Conservation (phyloP, 257 asterid species). For the Ligustrum vulgare region DNA sequence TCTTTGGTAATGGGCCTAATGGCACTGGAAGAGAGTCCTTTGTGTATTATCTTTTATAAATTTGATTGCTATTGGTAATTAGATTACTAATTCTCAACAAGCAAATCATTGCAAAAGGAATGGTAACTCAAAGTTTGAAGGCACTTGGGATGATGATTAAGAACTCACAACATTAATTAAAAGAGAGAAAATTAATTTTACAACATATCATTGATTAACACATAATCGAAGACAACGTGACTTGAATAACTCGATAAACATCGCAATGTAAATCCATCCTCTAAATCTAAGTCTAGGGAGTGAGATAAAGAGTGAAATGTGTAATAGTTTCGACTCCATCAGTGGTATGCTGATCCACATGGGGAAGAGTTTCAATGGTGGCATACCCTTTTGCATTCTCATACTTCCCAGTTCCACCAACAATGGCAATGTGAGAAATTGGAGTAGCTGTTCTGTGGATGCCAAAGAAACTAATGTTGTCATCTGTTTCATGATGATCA, state of each 20-base stretch:
- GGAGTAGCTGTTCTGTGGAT: constrained; percentile 85
- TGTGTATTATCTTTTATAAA: no score
- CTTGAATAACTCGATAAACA: background rate
- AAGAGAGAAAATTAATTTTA: background rate
- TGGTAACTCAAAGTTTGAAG: background rate
- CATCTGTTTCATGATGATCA: constrained; percentile 40
- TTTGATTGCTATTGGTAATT: no score
- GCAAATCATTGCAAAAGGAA: no score
- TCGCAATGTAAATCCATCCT: background rate
- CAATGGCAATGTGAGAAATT: constrained; percentile 65
- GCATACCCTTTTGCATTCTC: constrained; percentile 80
- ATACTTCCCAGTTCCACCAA: constrained; percentile 80
- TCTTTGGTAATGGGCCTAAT: no score
- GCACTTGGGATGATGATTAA: background rate
- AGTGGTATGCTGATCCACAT: constrained; percentile 72
- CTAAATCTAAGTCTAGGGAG: no score
- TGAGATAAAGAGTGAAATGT: constrained; percentile 65
- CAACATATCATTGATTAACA: background rate
- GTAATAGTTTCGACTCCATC: constrained; percentile 86
- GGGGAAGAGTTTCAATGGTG: constrained; percentile 75
- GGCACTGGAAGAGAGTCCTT: no score
- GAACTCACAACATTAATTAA: background rate
- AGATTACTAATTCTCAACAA: no score
- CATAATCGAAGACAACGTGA: background rate
- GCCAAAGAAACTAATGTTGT: constrained; percentile 80